Percentiles rank a stretch among this genome's conserved stretches.
phyloP scores from a whole-genome alignment of 2,329 filamentous ascomycete species.

The Cryphonectria parasitica region DNA sequence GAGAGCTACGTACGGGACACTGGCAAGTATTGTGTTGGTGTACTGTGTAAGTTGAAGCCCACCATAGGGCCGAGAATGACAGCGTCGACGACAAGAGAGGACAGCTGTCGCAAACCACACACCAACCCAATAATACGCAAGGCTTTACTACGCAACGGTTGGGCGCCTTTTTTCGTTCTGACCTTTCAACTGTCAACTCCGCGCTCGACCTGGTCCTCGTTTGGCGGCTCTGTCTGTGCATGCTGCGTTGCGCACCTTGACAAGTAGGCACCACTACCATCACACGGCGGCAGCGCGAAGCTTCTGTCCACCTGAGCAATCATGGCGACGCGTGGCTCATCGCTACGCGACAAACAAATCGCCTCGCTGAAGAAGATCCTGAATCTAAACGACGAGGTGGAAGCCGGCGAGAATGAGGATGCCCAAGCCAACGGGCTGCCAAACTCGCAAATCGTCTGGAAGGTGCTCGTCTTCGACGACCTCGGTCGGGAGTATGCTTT shows the following conservation, averaged over 20 bases:
- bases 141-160: not conserved
- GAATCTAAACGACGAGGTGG: conserved; percentile 81
- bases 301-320: conserved; percentile 29
- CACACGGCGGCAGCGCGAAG: conserved; percentile 19
- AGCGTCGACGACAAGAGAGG: conserved; percentile 9
- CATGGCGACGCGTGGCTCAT: conserved; percentile 53
- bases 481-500: conserved; percentile 31
- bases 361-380: conserved; percentile 94
- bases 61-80: conserved; percentile 13
- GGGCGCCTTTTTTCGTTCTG: not conserved
- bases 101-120: conserved; percentile 19
- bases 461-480: conserved; percentile 92
- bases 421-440: conserved; percentile 66
- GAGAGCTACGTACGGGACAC: not conserved
- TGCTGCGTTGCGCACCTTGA: conserved; percentile 24
- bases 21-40: conserved; percentile 3
- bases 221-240: conserved; percentile 12
- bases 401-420: conserved; percentile 65
- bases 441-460: conserved; percentile 87
- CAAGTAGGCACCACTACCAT: conserved; percentile 15
- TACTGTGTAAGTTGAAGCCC: conserved; percentile 17
- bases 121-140: not conserved
- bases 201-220: not conserved
- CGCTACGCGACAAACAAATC: conserved; percentile 61
- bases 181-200: not conserved